Evolutionary conservation across 2,329 filamentous ascomycete genomes (phyloP), one percentile per base, ranked within the genome.

Genomic region (Chrysoporthe austroafricana): DNA sequence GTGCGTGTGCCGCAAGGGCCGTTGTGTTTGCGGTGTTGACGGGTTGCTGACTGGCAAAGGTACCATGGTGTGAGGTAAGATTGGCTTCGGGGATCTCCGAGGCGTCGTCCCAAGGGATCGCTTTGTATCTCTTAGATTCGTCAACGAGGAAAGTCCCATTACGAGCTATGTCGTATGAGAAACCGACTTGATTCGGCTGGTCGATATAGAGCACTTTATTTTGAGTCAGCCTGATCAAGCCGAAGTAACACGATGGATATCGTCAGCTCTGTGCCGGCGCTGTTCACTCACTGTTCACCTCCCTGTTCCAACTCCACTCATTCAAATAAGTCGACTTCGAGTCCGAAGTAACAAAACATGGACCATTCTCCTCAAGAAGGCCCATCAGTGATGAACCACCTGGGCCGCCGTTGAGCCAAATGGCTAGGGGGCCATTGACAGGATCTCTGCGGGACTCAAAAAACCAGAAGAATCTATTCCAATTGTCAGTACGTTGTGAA

Each of bases 351-450:
- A 89, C 78, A 39, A 79, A 77, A 73, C 87, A 90, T 57, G 78
- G 80, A 8, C 86, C 86, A 78, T 79, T 76, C 85, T 86, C 66
- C 76, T 79, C 74, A 83, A 88, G 66, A 82, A 78, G 11, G 78
- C 85, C 76, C 59, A 84, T 77, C 81, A 88, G 83, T 52, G 83
- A 85, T 70, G 83, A 85, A 54, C 79, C 80, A 14, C 87, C 87
- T 2, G 87, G 87, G 1, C 87, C 87, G 39, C 87, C 87, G 74
- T 87, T 88, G 63, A 89, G 76, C 84, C 84, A 88, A 72, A 88
- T 83, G 2, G 84, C 85, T 56, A 88, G 73, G 9, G 77, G 77
- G 1, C 76, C 77, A 50, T 67, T 69, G 21, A 39, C 21, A 18
- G 67, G 64, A n/a, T 64, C 56, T 44, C 62, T 69, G 4, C 67